A percentile compares a stretch with the other conserved stretches of the same genome.
Conservation (phyloP, 805 yeast genomes). For the Saccharomycopsis selenospora region DNA sequence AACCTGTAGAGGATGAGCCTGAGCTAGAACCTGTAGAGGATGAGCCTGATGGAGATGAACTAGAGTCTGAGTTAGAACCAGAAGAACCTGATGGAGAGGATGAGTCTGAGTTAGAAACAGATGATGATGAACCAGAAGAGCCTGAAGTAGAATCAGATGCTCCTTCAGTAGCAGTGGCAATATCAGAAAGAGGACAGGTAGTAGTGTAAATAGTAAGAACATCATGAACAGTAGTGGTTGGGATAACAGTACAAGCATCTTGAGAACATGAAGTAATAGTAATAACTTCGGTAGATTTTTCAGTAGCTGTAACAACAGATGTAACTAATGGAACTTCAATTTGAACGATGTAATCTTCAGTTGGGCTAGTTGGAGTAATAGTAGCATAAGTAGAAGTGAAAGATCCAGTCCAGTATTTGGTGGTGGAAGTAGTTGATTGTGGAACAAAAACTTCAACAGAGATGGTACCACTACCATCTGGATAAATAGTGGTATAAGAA, state of each 20-base stretch:
- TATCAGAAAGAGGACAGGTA: conserved; percentile 1
- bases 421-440: conserved; percentile 2
- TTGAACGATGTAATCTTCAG: too few species aligned
- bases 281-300: background rate
- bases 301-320: conserved; percentile 7
- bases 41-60: too few species aligned
- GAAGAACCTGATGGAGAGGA: too few species aligned
- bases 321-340: background rate
- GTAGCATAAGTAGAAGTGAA: conserved; percentile 18
- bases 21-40: too few species aligned
- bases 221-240: background rate
- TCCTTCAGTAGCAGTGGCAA: background rate
- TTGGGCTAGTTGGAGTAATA: conserved; percentile 25
- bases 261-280: background rate
- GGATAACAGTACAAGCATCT: background rate
- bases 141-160: background rate
- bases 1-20: too few species aligned
- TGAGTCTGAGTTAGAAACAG: conserved; percentile 3
- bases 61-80: too few species aligned
- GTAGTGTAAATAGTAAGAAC: background rate
- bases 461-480: conserved; percentile 4
- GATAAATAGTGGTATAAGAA: conserved; percentile 3
- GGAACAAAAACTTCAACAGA: conserved; percentile 14
- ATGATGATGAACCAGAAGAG: background rate
- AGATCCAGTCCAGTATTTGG: conserved; percentile 1